phyloP scores from a whole-genome alignment of 2,329 filamentous ascomycete species.

The Talaromyces atroroseus region DNA sequence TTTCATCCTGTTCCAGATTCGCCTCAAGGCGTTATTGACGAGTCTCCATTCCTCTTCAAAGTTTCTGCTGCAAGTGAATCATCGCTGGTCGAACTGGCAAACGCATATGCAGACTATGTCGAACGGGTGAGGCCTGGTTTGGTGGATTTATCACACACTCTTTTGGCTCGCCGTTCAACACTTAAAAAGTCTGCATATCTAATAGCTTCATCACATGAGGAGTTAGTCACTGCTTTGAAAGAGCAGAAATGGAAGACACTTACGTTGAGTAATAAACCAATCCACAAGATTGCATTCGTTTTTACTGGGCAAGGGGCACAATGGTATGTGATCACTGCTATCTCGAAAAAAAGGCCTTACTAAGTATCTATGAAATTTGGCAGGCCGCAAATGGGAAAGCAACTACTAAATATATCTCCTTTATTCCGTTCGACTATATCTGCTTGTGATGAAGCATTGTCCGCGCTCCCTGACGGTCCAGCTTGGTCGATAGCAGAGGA shows the following conservation, averaged over 20 bases:
- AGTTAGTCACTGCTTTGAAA: not conserved
- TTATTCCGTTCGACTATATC: constrained; percentile 17
- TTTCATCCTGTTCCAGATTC: not conserved
- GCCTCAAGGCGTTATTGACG: not conserved
- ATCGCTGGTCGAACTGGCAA: not conserved
- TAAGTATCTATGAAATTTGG: not conserved
- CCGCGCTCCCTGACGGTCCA: constrained; percentile 9
- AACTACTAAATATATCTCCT: constrained; percentile 16
- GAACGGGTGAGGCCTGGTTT: not conserved
- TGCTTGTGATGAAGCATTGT: constrained; percentile 1
- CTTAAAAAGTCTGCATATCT: not conserved
- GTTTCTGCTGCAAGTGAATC: constrained; percentile 1
- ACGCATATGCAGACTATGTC: not conserved
- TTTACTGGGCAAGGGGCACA: constrained; percentile 21
- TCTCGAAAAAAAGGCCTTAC: not conserved
- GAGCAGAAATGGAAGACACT: not conserved
- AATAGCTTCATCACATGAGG: not conserved
- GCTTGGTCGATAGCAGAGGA: constrained; percentile 15
- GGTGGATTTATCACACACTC: constrained; percentile 5
- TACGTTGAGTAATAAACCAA: not conserved
- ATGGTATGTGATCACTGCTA: constrained; percentile 13
- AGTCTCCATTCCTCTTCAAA: not conserved
- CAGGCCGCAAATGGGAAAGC: constrained; percentile 21
- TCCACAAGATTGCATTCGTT: constrained; percentile 13
- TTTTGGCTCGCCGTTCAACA: constrained; percentile 2